Evolutionary conservation across 2,329 filamentous ascomycete genomes (phyloP), one percentile per base, ranked within the genome.

Genomic region (Fusarium lyarnte): DNA sequence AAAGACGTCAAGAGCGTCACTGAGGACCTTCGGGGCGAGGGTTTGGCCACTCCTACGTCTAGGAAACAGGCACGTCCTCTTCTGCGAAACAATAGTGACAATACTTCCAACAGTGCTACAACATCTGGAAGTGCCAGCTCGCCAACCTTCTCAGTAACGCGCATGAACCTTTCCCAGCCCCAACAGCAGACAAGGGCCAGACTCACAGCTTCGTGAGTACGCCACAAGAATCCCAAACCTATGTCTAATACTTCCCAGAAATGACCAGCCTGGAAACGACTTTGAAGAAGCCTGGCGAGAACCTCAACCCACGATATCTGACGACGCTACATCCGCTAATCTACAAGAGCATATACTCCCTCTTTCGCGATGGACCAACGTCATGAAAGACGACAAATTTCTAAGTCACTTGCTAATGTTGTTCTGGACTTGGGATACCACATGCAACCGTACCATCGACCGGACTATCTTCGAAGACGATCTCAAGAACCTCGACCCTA

Each of bases 401-500:
- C 27, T 72, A 6, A 72, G 39, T 3, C 69, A 72, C 21, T 58
- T 72, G 9, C 4, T 72, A 4, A 38, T 64, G 10, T 33, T 72
- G 21, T 72, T 72, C 14, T 72, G 68, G 68, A 53, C 68, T 7
- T 72, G 69, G 69, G 63, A 64, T 27, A 72, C 68, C 8, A 21
- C 53, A 16, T 69, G 69, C 14, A 69, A 69, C 29, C 68, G 58
- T 11, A n/a, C 69, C 12, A 60, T 72, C 23, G 63, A 69, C n/a
- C 43, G 68, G 39, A 36, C 58, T 14, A 64, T 69, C 27, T 72
- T 72, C 14, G 69, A 72, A n/a, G 54, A 64, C 8, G 69, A 72
- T n/a, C 25, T 72, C 2, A 68, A 54, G 33, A 63, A 43, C 10
- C 63, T 68, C 23, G 58, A 64, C 11, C 68, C 69, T 25, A 39